Percentiles rank a stretch among this genome's conserved stretches.
phyloP scores from a whole-genome alignment of 2,329 filamentous ascomycete genomes.

The Dendrostoma leiphaemia region DNA sequence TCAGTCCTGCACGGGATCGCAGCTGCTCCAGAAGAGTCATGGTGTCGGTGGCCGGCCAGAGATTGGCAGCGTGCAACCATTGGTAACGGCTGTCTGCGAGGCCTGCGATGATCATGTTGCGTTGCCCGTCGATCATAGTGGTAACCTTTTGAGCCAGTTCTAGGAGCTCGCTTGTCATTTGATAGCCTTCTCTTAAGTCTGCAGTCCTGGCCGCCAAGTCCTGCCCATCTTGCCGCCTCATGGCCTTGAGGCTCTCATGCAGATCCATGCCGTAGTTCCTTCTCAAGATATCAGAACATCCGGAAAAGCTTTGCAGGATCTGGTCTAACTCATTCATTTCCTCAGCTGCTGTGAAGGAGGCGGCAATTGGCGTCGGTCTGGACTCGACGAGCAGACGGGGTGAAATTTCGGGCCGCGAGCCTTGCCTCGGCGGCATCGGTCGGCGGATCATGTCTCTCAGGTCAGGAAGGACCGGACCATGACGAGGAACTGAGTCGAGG shows the following conservation, averaged over 20 bases:
- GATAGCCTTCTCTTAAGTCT: neutral
- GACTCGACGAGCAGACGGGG: too few relatives aligned
- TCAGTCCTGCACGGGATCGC: constrained; percentile 27
- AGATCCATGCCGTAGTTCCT: too few relatives aligned
- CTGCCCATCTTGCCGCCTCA: neutral
- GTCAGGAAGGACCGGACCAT: too few relatives aligned
- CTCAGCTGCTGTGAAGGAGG: too few relatives aligned
- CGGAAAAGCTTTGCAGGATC: too few relatives aligned
- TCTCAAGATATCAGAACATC: too few relatives aligned
- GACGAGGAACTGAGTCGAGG: neutral
- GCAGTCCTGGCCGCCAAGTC: neutral
- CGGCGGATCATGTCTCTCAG: too few relatives aligned
- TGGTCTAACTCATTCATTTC: too few relatives aligned
- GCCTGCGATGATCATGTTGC: neutral
- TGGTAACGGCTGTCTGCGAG: neutral
- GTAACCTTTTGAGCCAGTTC: neutral
- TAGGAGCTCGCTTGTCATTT: neutral
- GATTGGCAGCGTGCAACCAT: constrained; percentile 40
- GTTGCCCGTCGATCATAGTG: neutral
- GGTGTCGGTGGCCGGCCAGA: constrained; percentile 46
- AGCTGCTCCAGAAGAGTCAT: constrained; percentile 47
- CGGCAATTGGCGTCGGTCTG: too few relatives aligned
- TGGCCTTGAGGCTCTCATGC: too few relatives aligned
- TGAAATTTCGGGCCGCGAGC: too few relatives aligned
- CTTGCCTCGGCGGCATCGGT: too few relatives aligned